These are phyloP conservation scores for Diaporthe batatas DNA, from an alignment of 2,329 filamentous ascomycete species.

Conservation along the genomic window DNA sequence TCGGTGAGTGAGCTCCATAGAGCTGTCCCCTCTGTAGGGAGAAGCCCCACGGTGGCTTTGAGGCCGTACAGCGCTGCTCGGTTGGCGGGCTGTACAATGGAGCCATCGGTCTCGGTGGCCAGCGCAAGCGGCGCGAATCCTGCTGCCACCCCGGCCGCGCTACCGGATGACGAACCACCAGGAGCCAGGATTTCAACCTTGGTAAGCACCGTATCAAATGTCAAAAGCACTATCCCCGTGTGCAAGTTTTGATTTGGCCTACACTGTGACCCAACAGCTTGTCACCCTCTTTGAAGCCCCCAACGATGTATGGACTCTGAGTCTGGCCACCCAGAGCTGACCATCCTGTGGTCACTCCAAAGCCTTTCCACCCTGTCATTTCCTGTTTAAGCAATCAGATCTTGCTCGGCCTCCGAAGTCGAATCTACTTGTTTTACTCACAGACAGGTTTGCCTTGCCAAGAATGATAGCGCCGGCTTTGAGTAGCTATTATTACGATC, in stretches of 20 bases:
- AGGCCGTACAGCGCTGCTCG: background rate
- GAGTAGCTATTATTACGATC: background rate
- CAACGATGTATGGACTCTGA: background rate
- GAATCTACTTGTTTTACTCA: background rate
- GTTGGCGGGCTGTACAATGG: background rate
- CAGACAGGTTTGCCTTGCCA: background rate
- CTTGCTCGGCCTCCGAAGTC: fast-evolving
- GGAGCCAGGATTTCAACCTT: background rate
- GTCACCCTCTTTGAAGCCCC: background rate
- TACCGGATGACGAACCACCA: background rate
- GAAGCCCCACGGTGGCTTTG: background rate
- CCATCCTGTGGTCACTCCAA: background rate
- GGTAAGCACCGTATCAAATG: too few relatives aligned
- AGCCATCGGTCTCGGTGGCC: background rate
- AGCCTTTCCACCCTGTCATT: slow-evolving; percentile 1
- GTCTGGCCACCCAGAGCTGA: slow-evolving; percentile 1
- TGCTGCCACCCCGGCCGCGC: slow-evolving; percentile 1
- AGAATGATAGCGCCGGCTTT: background rate
- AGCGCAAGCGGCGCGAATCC: background rate
- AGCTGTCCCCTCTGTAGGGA: background rate
- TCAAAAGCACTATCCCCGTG: background rate
- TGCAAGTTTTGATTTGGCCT: background rate
- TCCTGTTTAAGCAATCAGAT: background rate
- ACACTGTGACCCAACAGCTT: slow-evolving; percentile 2
- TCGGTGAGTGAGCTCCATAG: background rate